Base-by-base conservation (phyloP, 352 stramenopile species). In the Globisporangium barbulae region DNA sequence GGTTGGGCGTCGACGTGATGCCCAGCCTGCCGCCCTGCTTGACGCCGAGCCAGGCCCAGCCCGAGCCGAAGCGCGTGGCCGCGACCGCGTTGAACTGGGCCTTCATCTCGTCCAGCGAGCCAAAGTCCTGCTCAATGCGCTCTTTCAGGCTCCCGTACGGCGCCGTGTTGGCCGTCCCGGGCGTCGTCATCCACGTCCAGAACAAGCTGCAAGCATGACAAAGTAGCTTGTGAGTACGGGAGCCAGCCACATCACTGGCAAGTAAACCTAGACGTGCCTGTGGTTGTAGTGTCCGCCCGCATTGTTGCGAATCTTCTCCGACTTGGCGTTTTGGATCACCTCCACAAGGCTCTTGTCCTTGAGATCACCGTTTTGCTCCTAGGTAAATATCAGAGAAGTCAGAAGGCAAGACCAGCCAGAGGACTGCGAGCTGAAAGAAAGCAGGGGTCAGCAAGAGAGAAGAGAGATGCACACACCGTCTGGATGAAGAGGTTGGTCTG, bases 1-100 rank as follows among this genome's bases (percentile, higher is more conserved):
- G 97, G 86, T 99, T 99, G 52, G 93, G 83, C 44, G 96, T 99
- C 50, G 90, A 94, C 39, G 96, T 97, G 72, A 99, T 96, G 60
- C 90, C 91, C 42, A 99, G 80, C 73, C 94, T 95, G 69, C 93
- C 89, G 59, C 98, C 63, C 6, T 31, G 15, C 64, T 48, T 17
- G n/a, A 79, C 72, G 9, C 72, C 72, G 7, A 89, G 75, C 80
- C 80, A 89, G 12, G 75, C 59, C 80, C 80, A 89, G 37, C 80
- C 80, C 25, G 75, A 86, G 54, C 80, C 80, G 68, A 94, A 94
- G 10, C 68, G 68, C 1, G 74, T 82, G 19, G 74, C 72, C 2
- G 81, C 85, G 28, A 73, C 69, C 13, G 70, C 70, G 50, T 79
- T 74, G 59, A 96, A 92, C 59, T 90, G 65, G 7, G 69, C 52